Base-by-base conservation (phyloP, 129 eudicot species). In the Rutidosis leptorrhynchoides region DNA sequence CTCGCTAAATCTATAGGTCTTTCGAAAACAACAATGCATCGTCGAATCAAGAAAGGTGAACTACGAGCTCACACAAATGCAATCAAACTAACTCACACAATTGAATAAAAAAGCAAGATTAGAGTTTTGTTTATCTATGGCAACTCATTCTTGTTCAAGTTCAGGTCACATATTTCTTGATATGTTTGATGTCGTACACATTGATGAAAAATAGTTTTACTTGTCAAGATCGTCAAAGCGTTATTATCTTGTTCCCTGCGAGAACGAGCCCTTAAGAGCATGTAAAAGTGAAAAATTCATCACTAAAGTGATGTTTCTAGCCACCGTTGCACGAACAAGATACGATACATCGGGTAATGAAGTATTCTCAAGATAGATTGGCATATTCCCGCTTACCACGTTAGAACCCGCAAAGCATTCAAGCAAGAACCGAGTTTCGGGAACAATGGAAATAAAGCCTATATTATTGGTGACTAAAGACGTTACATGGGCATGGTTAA, bases 251-350 rank as follows among this genome's bases (percentile, higher is more conserved):
- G 14, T 7, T 49, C 22, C 22, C 16, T 6, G 3, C 16, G 24
- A 14, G 5, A n/a, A 49, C n/a, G 55, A 49, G 22, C 55, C 1
- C 1, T 49, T 49, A 49, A 16, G 55, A 49, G n/a, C 55, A 49
- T 15, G 16, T 6, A 5, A 49, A 49, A 49, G 16, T 5, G 5
- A 28, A 28, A 28, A 28, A 28, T 3, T 28, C 32, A 28, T 28
- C 32, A 28, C 32, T 28, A 28, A 53, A 22, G 58, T 53, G 4
- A 53, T 29, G 65, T 60, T 60, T 60, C 26, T 60, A 60, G 65
- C 25, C 1, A 46, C 65, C 6, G 43, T 30, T 30, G 65, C 46
- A 30, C 1, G 45, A 60, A 45, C 65, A 60, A n/a, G 15, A 10
- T 29, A 28, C 30, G 46, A 29, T 30, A 28, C 46, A 7, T 60